Conservation (phyloP, 768 basidiomycete species). For the Serendipita vermifera region DNA sequence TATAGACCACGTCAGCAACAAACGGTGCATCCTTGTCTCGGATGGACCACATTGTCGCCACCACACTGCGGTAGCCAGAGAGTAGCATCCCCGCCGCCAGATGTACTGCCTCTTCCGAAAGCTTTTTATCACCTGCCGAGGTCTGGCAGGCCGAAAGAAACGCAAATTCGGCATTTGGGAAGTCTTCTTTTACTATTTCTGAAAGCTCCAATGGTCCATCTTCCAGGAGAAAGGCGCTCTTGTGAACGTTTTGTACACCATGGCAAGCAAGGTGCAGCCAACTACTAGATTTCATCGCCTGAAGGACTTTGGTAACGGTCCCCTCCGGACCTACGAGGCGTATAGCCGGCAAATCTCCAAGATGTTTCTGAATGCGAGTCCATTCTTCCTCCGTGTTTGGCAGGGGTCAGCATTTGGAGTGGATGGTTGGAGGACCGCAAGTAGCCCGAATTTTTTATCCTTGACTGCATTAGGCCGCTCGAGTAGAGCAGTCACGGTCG, state of each 20-base stretch:
- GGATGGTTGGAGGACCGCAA: background rate
- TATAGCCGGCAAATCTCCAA: background rate
- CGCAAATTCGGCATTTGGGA: conserved; percentile 23
- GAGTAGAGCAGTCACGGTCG: background rate
- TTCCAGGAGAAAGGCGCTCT: conserved; percentile 20
- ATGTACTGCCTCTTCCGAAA: conserved; percentile 25
- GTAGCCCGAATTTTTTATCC: background rate
- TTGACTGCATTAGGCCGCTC: background rate
- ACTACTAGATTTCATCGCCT: background rate
- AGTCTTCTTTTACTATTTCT: conserved; percentile 18
- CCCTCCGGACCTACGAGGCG: background rate
- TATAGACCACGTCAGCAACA: conserved; percentile 13
- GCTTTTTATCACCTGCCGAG: conserved; percentile 25
- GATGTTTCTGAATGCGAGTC: background rate
- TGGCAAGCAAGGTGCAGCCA: conserved; percentile 23
- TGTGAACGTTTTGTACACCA: conserved; percentile 19
- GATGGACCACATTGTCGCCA: conserved; percentile 26
- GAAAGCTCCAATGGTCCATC: conserved; percentile 19
- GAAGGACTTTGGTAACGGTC: conserved; percentile 10
- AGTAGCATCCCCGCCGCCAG: conserved; percentile 28
- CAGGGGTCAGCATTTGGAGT: background rate
- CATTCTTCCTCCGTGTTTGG: background rate
- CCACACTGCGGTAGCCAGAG: conserved; percentile 25
- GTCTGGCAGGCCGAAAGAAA: conserved; percentile 38
- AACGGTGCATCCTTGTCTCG: conserved; percentile 14